Percentiles rank a stretch among this genome's conserved stretches.
Conservation (phyloP, 1,139 yeast genomes). For the Suzukiozyma palmioleophila region DNA sequence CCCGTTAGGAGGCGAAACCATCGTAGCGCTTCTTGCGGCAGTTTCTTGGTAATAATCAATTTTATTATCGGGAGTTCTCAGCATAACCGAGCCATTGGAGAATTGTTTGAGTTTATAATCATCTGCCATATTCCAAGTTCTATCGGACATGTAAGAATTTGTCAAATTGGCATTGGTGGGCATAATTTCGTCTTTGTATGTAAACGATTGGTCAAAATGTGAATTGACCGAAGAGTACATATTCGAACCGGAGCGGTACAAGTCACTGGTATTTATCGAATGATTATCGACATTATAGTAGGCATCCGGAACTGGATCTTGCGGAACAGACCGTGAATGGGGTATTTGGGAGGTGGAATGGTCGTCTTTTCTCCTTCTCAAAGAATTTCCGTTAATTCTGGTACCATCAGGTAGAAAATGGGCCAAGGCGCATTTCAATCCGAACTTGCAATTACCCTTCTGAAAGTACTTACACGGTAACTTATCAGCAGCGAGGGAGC, state of each 20-base stretch:
- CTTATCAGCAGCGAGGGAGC: slow-evolving; percentile 52
- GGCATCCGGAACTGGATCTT: too few species aligned
- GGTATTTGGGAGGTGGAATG: background rate
- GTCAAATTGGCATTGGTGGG: too few species aligned
- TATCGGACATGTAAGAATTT: too few species aligned
- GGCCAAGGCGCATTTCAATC: slow-evolving; percentile 87
- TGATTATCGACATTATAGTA: too few species aligned
- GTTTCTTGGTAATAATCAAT: too few species aligned
- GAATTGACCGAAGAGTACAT: too few species aligned
- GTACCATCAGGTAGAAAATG: slow-evolving; percentile 88
- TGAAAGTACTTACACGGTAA: slow-evolving; percentile 91
- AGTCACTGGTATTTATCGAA: too few species aligned
- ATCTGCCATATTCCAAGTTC: too few species aligned
- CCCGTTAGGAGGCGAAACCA: background rate
- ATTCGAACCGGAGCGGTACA: too few species aligned
- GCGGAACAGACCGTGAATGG: background rate
- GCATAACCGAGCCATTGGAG: background rate
- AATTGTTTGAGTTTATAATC: background rate
- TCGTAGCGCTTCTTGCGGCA: background rate
- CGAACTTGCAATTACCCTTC: slow-evolving; percentile 93
- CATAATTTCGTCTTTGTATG: too few species aligned
- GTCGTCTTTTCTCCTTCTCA: background rate
- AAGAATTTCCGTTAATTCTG: slow-evolving; percentile 54
- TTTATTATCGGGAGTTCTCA: too few species aligned
- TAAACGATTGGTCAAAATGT: too few species aligned